Evolutionary conservation across 768 basidiomycete species (phyloP).

Genomic region (Russula sp.): DNA sequence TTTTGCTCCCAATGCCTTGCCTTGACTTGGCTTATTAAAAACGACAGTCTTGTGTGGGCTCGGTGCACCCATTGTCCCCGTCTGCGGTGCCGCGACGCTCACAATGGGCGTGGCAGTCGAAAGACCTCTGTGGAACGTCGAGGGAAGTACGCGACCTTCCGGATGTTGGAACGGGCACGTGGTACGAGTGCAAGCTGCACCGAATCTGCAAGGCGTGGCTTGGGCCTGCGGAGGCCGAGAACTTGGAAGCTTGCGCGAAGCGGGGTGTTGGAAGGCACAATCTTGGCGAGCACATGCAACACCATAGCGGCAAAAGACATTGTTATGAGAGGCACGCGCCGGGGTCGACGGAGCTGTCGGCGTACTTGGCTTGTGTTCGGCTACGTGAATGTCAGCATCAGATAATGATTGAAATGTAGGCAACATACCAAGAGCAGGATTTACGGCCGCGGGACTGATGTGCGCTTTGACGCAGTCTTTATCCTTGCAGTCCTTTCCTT

Average conservation of each 20-base stretch:
- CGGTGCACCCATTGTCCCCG: conserved; percentile 60
- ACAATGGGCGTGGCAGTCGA: conserved; percentile 58
- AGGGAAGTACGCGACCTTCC: conserved; percentile 74
- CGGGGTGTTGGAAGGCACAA: conserved; percentile 62
- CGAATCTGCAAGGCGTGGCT: conserved; percentile 66
- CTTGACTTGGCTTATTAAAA: conserved; percentile 52
- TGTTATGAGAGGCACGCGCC: conserved; percentile 36
- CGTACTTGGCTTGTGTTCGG: conserved; percentile 34
- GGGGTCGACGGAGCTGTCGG: conserved; percentile 41
- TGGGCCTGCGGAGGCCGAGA: conserved; percentile 25
- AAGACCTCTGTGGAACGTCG: conserved; percentile 77
- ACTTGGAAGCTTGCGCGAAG: conserved; percentile 21
- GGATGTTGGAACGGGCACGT: conserved; percentile 81
- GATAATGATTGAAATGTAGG: conserved; percentile 1
- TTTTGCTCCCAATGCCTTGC: conserved; percentile 43
- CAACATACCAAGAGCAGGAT: conserved; percentile 53
- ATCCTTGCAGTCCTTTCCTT: conserved; percentile 85
- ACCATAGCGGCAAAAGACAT: conserved; percentile 72
- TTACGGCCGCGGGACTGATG: conserved; percentile 79
- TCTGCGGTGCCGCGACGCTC: conserved; percentile 57
- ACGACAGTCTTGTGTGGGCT: conserved; percentile 70
- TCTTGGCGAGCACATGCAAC: conserved; percentile 78
- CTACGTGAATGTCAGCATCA: conserved; percentile 18
- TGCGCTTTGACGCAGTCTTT: conserved; percentile 91
- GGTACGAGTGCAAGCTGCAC: conserved; percentile 74